Conservation (phyloP, 129 eudicot genomes). For the sunflower (Helianthus annuus) region HanXRQr2.0-SUNRISE NC_035436.2:207660623-207661122, state of each 20-base stretch:
- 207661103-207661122: too few relatives aligned
- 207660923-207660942: too few relatives aligned
- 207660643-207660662: constrained; percentile 23
- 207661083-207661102: too few relatives aligned
- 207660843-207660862: not conserved
- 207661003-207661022: too few relatives aligned
- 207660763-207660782: constrained; percentile 94
- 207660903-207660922: not conserved
- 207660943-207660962: too few relatives aligned
- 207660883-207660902: not conserved
- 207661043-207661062: too few relatives aligned
- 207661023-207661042: too few relatives aligned
- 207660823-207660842: not conserved
- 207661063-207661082: too few relatives aligned
- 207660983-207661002: too few relatives aligned
- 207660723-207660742: constrained; percentile 99
- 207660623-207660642: constrained; percentile 16
- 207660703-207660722: constrained; percentile 66
- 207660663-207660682: constrained; percentile 11
- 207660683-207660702: constrained; percentile 11
- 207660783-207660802: constrained; percentile 90
- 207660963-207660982: too few relatives aligned
- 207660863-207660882: not conserved
- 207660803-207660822: constrained; percentile 10
- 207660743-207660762: constrained; percentile 93